These are phyloP conservation scores for Conticribra weissflogii DNA, from an alignment of 108 stramenopile genomes.

Conservation along the genomic window DNA sequence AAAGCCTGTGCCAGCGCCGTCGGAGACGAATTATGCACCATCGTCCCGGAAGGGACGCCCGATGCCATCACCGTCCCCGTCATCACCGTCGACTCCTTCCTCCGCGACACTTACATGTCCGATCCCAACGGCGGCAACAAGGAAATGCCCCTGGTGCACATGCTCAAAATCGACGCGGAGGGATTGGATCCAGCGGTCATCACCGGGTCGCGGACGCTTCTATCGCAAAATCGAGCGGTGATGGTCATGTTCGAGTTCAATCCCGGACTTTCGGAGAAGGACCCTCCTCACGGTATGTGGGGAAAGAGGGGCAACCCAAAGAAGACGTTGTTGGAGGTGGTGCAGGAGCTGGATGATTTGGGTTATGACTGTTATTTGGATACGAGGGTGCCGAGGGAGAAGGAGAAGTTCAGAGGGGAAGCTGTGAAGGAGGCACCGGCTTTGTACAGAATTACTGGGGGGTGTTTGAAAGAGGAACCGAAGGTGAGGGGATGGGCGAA, in stretches of 20 bases:
- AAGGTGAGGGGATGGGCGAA: slow-evolving; percentile 48
- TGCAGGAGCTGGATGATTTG: slow-evolving; percentile 12
- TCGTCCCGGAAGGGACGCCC: slow-evolving; percentile 29
- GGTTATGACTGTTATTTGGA: slow-evolving; percentile 48
- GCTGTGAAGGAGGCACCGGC: slow-evolving; percentile 26
- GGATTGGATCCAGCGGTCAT: slow-evolving; percentile 43
- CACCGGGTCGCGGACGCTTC: slow-evolving; percentile 8
- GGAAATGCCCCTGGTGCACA: slow-evolving; percentile 29
- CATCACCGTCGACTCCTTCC: slow-evolving; percentile 33
- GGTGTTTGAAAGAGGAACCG: slow-evolving; percentile 34
- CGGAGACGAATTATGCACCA: slow-evolving; percentile 43
- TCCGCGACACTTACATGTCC: slow-evolving; percentile 20
- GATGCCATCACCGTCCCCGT: slow-evolving; percentile 41
- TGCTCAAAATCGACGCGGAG: slow-evolving; percentile 48
- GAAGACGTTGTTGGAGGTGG: slow-evolving; percentile 21
- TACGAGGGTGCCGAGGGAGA: slow-evolving; percentile 19
- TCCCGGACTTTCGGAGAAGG: slow-evolving; percentile 30
- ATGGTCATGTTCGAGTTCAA: slow-evolving; percentile 51
- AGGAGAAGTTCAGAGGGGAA: slow-evolving; percentile 4
- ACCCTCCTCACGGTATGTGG: slow-evolving; percentile 47
- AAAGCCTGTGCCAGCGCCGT: slow-evolving; percentile 18
- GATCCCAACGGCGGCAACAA: slow-evolving; percentile 6
- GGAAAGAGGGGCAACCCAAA: slow-evolving; percentile 27
- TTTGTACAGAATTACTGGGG: slow-evolving; percentile 45
- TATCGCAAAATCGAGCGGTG: slow-evolving; percentile 30